phyloP scores from a whole-genome alignment of 2,329 filamentous ascomycete genomes.

The Fusarium sterilihyphosum region DNA sequence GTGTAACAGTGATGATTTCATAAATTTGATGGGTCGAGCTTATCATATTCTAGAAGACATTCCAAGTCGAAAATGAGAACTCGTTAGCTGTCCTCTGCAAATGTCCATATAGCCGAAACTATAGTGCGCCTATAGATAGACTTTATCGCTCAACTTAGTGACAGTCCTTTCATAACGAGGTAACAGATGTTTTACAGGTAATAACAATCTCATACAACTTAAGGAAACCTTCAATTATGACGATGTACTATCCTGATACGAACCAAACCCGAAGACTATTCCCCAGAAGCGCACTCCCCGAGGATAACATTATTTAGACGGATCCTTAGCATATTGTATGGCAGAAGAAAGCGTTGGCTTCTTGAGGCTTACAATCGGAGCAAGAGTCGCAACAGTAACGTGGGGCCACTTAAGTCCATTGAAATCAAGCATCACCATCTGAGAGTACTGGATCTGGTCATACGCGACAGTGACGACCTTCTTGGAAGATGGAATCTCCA shows the following conservation, averaged over 20 bases:
- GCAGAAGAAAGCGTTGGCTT: not conserved
- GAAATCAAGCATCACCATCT: not conserved
- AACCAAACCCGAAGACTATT: not conserved
- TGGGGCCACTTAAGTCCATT: not conserved
- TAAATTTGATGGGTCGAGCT: not conserved
- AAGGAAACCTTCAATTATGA: not conserved
- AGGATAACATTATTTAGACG: not conserved
- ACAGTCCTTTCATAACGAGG: not conserved
- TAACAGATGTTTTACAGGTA: not conserved
- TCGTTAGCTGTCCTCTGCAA: not conserved
- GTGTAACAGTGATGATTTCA: not conserved
- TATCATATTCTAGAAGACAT: not conserved
- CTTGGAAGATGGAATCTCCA: not conserved
- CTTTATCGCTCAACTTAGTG: not conserved
- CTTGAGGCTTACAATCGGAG: not conserved
- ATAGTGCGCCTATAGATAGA: not conserved
- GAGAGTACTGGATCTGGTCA: not conserved
- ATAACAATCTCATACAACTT: not conserved
- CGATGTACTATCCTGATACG: not conserved
- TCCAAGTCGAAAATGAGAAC: not conserved
- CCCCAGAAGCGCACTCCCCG: rapidly evolving
- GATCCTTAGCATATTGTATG: not conserved
- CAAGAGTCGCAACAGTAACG: not conserved
- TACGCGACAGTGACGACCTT: rapidly evolving
- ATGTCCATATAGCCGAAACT: not conserved